Percentiles rank a stretch among this genome's conserved stretches.
These are phyloP conservation scores for Cystofilobasidium bisporidii DNA, from an alignment of 768 basidiomycete genomes.

Conservation along the genomic window DNA sequence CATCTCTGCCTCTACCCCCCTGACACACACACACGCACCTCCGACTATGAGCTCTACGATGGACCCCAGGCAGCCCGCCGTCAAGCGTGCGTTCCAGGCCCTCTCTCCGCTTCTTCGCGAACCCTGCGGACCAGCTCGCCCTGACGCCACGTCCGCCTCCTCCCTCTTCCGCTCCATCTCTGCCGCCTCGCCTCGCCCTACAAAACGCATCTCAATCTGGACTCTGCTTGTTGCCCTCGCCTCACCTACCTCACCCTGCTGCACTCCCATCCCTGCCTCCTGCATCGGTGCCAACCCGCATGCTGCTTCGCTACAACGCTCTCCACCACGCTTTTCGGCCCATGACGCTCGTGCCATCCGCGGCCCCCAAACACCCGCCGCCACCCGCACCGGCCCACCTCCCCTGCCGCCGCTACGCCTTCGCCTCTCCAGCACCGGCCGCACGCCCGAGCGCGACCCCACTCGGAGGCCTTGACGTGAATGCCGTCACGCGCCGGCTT, in stretches of 20 bases:
- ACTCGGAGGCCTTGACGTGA: slow-evolving; percentile 22
- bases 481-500: slow-evolving; percentile 16
- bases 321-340: background rate
- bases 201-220: no score
- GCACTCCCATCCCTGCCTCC: background rate
- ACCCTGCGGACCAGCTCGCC: background rate
- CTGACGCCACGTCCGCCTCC: background rate
- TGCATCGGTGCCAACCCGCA: background rate
- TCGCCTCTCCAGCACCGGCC: background rate
- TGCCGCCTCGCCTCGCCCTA: no score
- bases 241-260: background rate
- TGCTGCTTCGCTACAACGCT: background rate
- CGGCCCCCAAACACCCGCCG: background rate
- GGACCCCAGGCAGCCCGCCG: background rate
- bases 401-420: background rate
- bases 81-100: background rate
- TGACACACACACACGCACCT: background rate
- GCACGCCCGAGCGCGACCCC: background rate
- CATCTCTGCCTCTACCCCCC: background rate
- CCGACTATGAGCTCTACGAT: no score
- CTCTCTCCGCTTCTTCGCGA: background rate
- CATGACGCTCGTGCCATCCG: background rate
- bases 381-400: background rate
- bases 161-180: background rate
- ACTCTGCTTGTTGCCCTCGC: background rate